Evolutionary conservation across 768 basidiomycete species (phyloP), one percentile per base, ranked within the genome.

Genomic region (Dictyophora rubrovolvata): DNA sequence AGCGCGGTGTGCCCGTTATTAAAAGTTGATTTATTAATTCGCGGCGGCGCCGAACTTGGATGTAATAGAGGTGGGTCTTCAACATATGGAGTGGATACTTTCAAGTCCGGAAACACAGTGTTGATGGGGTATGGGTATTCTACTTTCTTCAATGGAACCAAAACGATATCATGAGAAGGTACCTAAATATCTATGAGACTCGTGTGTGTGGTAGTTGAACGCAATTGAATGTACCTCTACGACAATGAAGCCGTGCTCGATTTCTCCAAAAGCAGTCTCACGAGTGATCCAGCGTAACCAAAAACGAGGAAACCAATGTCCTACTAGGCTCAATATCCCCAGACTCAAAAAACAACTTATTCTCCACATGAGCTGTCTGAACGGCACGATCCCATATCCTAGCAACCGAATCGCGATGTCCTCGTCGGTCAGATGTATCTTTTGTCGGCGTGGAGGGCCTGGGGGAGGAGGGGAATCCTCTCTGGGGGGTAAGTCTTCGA

Each of bases 231-330:
- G 60, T 64, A 96, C 94, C 82, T 99, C 93, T 37, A 95, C 84
- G 17, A 94, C 88, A 46, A 96, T 78, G 64, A 92, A 86, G 4
- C 89, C 90, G 63, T 82, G 72, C 36, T 72, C 70, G 9, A 83
- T 75, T 58, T 89, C 73, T 52, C 82, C 81, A 66, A 98, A 99
- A 20, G 87, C 86, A 55, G 81, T 89, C 70, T 94, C 90, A 49
- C 74, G 77, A 1, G 91, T 83, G 20, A 89, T 87, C 81, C 87
- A 94, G 28, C 82, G 82, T 54, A 98, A 80, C 96, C 96, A 97
- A 23, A 93, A 63, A 5, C 79, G 81, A 58, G 96, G 96, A 63
- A 96, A 84, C 96, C 96, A 99, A 66, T 93, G 85, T 3, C 93
- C 94, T 9, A 94, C 70, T 17, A 99, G 77, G 11, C 79, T 85